Evolutionary conservation across 768 basidiomycete genomes (phyloP), one percentile per base, ranked within the genome.

Genomic region (Pseudohyphozyma bogoriensis): DNA sequence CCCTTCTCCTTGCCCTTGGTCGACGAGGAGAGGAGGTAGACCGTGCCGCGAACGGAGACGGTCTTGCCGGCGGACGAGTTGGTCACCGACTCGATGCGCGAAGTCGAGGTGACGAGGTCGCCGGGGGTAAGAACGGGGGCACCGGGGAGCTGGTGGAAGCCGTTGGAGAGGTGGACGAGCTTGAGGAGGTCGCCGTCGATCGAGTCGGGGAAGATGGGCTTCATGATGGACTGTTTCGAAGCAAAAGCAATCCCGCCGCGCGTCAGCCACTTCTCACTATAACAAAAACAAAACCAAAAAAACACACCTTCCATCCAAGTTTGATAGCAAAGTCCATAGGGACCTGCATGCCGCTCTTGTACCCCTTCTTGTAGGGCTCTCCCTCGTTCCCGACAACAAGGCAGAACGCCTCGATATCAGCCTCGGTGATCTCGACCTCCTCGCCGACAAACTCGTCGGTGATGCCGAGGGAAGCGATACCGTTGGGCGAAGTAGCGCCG

Each of bases 301-400:
- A 54, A 75, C 85, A 62, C 72, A 90, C 91, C 85, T 93, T 84
- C 95, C 95, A 99, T 49, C 93, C 92, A 42, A 91, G 85, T 53
- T 97, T 93, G 70, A 99, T 99, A 29, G 92, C 89, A 69, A 95
- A 97, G 76, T 97, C 93, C 89, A 99, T 93, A 0, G 95, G 95
- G 2, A 93, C 90, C 70, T 86, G 82, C 46, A 89, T 82, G 47
- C 69, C 73, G 28, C 79, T 78, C 51, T 79, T 84, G 58, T 89
- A 80, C 4, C 79, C 82, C 16, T 80, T 78, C 80, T 92, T 89
- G 80, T 93, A 99, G 2, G 81, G 80, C 72, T 90, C 93, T 33
- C 83, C 85, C 70, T 92, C 85, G 74, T 96, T 97, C 35, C 92
- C 93, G 58, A 97, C 83, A 51, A 99, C 85, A 28, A 83, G 81